Conservation (phyloP, 1,284 basidiomycete genomes). For the Xanthoconium separans region DNA sequence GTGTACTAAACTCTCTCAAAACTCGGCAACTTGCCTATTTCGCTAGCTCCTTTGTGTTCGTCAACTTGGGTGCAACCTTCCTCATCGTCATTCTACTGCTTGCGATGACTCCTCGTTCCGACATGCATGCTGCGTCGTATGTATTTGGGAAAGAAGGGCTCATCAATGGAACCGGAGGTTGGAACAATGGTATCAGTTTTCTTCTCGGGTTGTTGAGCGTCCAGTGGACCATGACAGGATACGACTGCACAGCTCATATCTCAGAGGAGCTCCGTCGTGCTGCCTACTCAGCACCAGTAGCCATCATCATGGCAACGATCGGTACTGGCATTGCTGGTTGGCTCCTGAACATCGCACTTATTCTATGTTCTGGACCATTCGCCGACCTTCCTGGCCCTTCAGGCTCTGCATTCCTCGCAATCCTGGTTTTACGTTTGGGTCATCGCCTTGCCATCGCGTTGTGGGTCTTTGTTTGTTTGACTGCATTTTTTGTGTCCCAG, state of each 20-base stretch:
- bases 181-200: conserved; percentile 81
- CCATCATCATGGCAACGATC: conserved; percentile 87
- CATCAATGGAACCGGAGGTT: conserved; percentile 77
- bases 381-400: conserved; percentile 62
- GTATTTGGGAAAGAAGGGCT: conserved; percentile 75
- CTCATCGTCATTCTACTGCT: conserved; percentile 84
- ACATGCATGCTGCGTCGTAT: conserved; percentile 81
- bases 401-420: conserved; percentile 52
- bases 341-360: conserved; percentile 79
- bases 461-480: conserved; percentile 77
- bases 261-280: conserved; percentile 89
- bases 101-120: conserved; percentile 69
- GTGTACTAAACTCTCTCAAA: conserved; percentile 76
- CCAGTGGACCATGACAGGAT: conserved; percentile 88
- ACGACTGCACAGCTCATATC: conserved; percentile 85
- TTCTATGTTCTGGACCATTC: conserved; percentile 80
- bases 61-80: conserved; percentile 78
- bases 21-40: conserved; percentile 80
- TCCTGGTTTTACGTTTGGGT: conserved; percentile 76
- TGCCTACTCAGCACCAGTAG: conserved; percentile 77
- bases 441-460: conserved; percentile 68
- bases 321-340: conserved; percentile 84
- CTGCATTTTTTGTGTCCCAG: conserved; percentile 83
- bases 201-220: conserved; percentile 87
- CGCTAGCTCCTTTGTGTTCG: conserved; percentile 82